A percentile compares a stretch with the other conserved stretches of the same genome.
Conservation (phyloP, 2,329 filamentous ascomycete species). For the Aureobasidium sp. region DNA sequence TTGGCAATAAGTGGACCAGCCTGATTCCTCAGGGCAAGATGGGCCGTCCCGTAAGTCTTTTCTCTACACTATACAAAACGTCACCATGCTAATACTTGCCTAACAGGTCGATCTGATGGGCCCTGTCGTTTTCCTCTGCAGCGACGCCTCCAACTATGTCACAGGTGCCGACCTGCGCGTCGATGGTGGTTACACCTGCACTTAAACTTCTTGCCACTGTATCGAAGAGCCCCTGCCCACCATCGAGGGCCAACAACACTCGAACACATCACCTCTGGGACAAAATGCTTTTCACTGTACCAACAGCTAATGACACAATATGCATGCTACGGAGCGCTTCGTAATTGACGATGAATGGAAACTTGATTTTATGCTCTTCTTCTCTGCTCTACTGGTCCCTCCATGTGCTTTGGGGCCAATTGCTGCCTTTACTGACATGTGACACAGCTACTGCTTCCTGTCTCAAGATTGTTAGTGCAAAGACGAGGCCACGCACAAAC, state of each 20-base stretch:
- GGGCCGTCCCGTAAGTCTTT: conserved; percentile 58
- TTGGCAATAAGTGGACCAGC: conserved; percentile 84
- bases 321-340: conserved; percentile 9
- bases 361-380: background rate
- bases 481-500: background rate
- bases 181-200: conserved; percentile 38
- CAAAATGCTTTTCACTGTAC: background rate
- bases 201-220: conserved; percentile 21
- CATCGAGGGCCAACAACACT: background rate
- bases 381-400: background rate
- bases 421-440: background rate
- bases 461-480: background rate
- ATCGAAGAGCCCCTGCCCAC: background rate
- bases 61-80: background rate
- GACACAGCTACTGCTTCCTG: background rate
- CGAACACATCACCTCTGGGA: background rate
- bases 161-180: conserved; percentile 44
- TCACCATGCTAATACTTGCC: conserved; percentile 25
- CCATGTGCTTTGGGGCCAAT: background rate
- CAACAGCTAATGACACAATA: conserved; percentile 11
- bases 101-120: conserved; percentile 72
- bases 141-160: conserved; percentile 69
- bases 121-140: conserved; percentile 78
- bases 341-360: conserved; percentile 3
- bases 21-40: conserved; percentile 91